phyloP scores from a whole-genome alignment of 1,284 basidiomycete species.

The Puccinia novopanici region DNA sequence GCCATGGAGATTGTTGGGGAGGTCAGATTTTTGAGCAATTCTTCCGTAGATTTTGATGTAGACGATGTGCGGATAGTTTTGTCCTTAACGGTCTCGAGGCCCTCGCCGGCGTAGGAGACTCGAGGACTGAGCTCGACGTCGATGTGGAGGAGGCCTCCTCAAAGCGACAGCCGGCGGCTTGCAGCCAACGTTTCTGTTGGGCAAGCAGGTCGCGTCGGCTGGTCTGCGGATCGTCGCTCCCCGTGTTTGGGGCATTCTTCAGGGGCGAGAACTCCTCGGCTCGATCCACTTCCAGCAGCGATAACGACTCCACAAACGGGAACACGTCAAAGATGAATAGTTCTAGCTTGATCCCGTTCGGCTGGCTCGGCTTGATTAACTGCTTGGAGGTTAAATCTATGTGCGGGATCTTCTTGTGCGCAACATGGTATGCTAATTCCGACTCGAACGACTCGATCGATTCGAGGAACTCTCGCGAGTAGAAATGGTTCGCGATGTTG shows the following conservation, averaged over 20 bases:
- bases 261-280: slow-evolving; percentile 91
- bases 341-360: slow-evolving; percentile 99
- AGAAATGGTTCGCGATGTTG: slow-evolving; percentile 99
- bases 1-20: background rate
- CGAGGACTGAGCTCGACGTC: slow-evolving; percentile 90
- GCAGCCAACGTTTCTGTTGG: slow-evolving; percentile 85
- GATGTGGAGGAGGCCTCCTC: slow-evolving; percentile 66
- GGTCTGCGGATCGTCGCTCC: slow-evolving; percentile 89
- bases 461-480: slow-evolving; percentile 83
- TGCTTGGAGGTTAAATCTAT: slow-evolving; percentile 70
- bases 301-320: slow-evolving; percentile 80
- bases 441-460: slow-evolving; percentile 79
- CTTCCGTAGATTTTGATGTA: slow-evolving; percentile 22
- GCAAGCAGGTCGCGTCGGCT: slow-evolving; percentile 83
- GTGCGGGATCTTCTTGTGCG: slow-evolving; percentile 92
- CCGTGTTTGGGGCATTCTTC: slow-evolving; percentile 94
- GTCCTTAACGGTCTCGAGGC: slow-evolving; percentile 76
- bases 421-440: slow-evolving; percentile 93
- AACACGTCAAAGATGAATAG: slow-evolving; percentile 99
- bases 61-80: slow-evolving; percentile 65
- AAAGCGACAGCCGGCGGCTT: slow-evolving; percentile 74
- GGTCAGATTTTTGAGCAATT: slow-evolving; percentile 35
- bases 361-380: slow-evolving; percentile 74
- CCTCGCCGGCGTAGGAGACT: slow-evolving; percentile 88
- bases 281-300: slow-evolving; percentile 84